Evolutionary conservation across 2,329 filamentous ascomycete genomes (phyloP).

Genomic region (Cercospora sp.): DNA sequence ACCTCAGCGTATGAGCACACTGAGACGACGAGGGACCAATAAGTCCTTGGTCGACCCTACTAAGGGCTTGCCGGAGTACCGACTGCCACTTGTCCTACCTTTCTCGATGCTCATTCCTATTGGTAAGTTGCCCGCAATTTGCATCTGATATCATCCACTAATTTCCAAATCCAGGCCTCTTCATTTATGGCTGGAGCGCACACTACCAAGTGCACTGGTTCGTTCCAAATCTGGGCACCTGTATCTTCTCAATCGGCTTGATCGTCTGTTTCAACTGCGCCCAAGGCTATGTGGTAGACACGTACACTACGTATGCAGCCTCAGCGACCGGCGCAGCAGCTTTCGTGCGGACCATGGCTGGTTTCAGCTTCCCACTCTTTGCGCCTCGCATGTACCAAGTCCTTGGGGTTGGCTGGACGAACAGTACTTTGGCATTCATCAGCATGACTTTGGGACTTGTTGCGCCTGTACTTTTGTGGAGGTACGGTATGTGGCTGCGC

Average conservation of each 20-base stretch:
- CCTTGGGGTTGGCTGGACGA: constrained; percentile 45
- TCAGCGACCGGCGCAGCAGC: constrained; percentile 52
- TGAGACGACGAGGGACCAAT: constrained; percentile 13
- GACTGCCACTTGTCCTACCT: constrained; percentile 54
- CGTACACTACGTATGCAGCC: constrained; percentile 51
- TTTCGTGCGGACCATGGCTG: constrained; percentile 49
- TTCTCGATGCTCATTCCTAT: constrained; percentile 34
- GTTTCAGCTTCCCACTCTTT: constrained; percentile 55
- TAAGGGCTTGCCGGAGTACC: constrained; percentile 44
- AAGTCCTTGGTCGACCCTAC: constrained; percentile 25
- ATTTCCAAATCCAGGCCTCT: constrained; percentile 19
- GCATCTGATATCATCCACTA: neutral
- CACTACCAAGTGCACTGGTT: constrained; percentile 30
- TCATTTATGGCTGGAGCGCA: constrained; percentile 33
- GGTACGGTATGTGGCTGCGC: constrained; percentile 24
- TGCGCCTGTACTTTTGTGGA: constrained; percentile 29
- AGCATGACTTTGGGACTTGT: constrained; percentile 22
- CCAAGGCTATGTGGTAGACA: constrained; percentile 47
- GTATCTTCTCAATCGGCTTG: constrained; percentile 28
- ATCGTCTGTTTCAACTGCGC: constrained; percentile 30
- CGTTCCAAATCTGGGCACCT: constrained; percentile 30
- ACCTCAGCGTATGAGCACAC: constrained; percentile 5
- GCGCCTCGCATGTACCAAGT: constrained; percentile 46
- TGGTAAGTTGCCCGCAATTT: constrained; percentile 1
- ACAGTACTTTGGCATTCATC: constrained; percentile 33